Base-by-base conservation (phyloP, 2,329 filamentous ascomycete genomes). In the Paraphaeosphaeria minitans region DNA sequence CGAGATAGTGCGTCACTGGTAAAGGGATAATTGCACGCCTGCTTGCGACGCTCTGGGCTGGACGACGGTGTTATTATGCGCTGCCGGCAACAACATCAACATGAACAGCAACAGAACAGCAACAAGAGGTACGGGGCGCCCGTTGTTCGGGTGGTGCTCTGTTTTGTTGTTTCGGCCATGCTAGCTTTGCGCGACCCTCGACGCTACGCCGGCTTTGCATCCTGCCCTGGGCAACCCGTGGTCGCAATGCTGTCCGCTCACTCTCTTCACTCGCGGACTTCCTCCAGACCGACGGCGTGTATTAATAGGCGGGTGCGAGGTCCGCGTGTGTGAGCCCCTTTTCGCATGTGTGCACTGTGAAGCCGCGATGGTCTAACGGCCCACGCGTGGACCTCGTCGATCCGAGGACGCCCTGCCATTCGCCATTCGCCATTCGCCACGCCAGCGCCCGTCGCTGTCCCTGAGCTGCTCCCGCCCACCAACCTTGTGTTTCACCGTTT, bases 361-460 rank as follows among this genome's bases (percentile, higher is more conserved):
- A 31, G 35, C 37, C 50, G 50, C 21, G 29, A 42, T 53, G n/a
- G n/a, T n/a, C n/a, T n/a, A 37, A 31, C 21, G 50, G 14, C 39
- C 27, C 49, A 27, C 24, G 3, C 24, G 24, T 27, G 24, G 24
- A 52, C 35, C 3, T 33, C 49, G 59, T 48, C 53, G 57, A 61
- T 61, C 55, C 49, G 60, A 62, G 57, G 64, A 46, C 52, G 55
- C 57, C 57, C 64, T 65, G 64, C 66, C 51, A 64, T 64, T 66
- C 63, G 66, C 61, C n/a, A n/a, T n/a, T n/a, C n/a, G n/a, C n/a
- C n/a, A n/a, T n/a, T n/a, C n/a, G n/a, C n/a, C n/a, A n/a, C n/a
- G n/a, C n/a, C 56, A 35, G 55, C 57, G 42, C 53, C 55, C 56
- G 10, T 56, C 55, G 55, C 49, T 48, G 58, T 56, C 56, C 62